Conservation (phyloP, 371 early-diverging fungal genomes). For the Mucor indicus region DNA sequence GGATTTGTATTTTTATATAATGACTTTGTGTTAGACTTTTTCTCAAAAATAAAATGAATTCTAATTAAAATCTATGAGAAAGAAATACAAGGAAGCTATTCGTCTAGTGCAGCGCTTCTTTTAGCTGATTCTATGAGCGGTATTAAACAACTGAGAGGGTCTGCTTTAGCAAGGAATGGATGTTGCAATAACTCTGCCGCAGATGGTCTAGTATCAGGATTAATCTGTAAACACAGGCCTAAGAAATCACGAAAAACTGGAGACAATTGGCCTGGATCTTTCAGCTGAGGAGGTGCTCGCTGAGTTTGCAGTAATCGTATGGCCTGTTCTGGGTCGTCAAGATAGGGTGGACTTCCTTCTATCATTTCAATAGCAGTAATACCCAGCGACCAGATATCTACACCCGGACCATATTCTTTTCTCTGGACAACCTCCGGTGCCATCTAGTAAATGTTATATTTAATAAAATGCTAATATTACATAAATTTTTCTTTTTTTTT, state of each 20-base stretch:
- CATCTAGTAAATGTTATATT: conserved; percentile 44
- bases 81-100: background rate
- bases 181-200: conserved; percentile 65
- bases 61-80: too few species aligned
- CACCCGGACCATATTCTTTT: conserved; percentile 79
- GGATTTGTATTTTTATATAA: background rate
- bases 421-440: conserved; percentile 86
- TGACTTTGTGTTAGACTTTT: background rate
- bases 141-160: conserved; percentile 4
- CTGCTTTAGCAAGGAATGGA: conserved; percentile 24
- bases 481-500: background rate
- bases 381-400: conserved; percentile 90
- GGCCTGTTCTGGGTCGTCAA: conserved; percentile 85
- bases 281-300: conserved; percentile 70
- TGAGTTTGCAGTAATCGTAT: conserved; percentile 39
- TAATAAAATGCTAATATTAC: background rate
- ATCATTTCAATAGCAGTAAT: conserved; percentile 96
- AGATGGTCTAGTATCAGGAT: conserved; percentile 74
- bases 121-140: conserved; percentile 14
- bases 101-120: conserved; percentile 5
- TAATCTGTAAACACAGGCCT: conserved; percentile 78
- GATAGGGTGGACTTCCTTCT: conserved; percentile 93
- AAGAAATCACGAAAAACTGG: conserved; percentile 76
- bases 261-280: conserved; percentile 75
- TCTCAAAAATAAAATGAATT: too few species aligned